Base-by-base conservation (phyloP, 2,329 filamentous ascomycete genomes). In the Stachybotrys chlorohalonatus region DNA sequence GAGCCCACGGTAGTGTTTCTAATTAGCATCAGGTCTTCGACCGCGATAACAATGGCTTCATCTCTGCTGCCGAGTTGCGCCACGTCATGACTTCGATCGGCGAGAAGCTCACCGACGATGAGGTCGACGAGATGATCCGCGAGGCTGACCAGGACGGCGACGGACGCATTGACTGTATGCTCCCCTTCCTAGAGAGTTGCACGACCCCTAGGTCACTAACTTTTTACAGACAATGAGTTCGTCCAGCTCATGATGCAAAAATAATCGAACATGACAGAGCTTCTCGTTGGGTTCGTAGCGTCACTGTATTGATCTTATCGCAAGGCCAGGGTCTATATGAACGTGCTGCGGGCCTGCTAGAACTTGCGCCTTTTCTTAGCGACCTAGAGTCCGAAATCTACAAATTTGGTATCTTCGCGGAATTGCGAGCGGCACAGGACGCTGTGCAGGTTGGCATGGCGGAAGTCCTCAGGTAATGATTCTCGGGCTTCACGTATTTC, bases 211-310 rank as follows among this genome's bases (percentile, higher is more conserved):
- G 51, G 62, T 68, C 32, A 67, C 58, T 31, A 46, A 46, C 15
- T 24, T 47, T 16, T 51, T 15, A 50, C 64, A 93, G 89, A 93
- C 77, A 93, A 93, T 79, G 89, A 94, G 75, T 94, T 94, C 69
- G 89, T 94, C 65, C 89, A 94, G 77, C 85, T 94, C 70, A 94
- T 94, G 89, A 93, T 94, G 89, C 89, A 94, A 82, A 93, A 93
- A 81, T 93, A 89, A 80, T 56, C 6, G 15, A 24, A 8, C 46
- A 47, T 9, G 36, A 9, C 36, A 42, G 24, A 24, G 24, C 24
- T 24, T 24, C 24, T 13, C 36, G 9, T 9, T 42, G 36, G 36
- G 9, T 13, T 42, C 9, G 13, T 42, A 3, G 36, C 36, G 9
- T 42, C 9, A 42, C 36, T 42, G 9, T 42, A 42, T 13, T 13